Percentiles rank a stretch among this genome's conserved stretches.
These are phyloP conservation scores for Tricholoma sp. DNA, from an alignment of 768 basidiomycete genomes.

Conservation along the genomic window DNA sequence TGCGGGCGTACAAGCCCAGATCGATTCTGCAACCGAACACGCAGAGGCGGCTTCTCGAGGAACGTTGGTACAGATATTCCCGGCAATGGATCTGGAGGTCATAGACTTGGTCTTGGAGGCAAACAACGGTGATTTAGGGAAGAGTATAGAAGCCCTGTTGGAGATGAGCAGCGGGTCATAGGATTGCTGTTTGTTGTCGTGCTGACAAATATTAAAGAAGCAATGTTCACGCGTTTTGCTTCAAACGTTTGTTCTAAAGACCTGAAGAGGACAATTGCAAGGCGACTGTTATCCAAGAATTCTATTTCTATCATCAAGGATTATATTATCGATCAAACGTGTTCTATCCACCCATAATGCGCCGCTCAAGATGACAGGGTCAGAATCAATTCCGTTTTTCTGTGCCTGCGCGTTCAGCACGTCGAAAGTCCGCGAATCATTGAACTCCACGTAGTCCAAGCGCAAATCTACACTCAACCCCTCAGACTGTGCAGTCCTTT, in stretches of 20 bases:
- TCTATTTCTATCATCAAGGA: constrained; percentile 51
- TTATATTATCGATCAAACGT: constrained; percentile 88
- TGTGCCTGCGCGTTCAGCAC: constrained; percentile 35
- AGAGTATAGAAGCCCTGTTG: constrained; percentile 80
- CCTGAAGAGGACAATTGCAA: not conserved
- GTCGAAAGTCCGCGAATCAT: constrained; percentile 73
- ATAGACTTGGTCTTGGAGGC: constrained; percentile 88
- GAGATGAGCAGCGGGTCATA: constrained; percentile 58
- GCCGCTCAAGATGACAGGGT: constrained; percentile 70
- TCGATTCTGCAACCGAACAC: constrained; percentile 71
- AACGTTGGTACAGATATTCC: constrained; percentile 88
- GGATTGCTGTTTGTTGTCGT: not conserved
- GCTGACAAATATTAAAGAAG: not conserved
- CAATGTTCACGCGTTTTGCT: not conserved
- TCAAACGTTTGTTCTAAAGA: not conserved
- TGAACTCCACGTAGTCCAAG: constrained; percentile 87
- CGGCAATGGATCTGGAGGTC: constrained; percentile 73
- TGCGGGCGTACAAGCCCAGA: constrained; percentile 66
- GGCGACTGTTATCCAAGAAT: constrained; percentile 26
- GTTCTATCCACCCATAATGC: constrained; percentile 84
- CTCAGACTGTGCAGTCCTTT: constrained; percentile 24
- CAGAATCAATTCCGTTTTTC: constrained; percentile 22
- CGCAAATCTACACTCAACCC: constrained; percentile 46
- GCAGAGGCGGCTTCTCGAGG: constrained; percentile 66
- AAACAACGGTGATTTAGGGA: constrained; percentile 81